Percentiles rank a stretch among this genome's conserved stretches.
phyloP scores from a whole-genome alignment of 75 land plant genomes.

The Cunninghamia lanceolata region DNA sequence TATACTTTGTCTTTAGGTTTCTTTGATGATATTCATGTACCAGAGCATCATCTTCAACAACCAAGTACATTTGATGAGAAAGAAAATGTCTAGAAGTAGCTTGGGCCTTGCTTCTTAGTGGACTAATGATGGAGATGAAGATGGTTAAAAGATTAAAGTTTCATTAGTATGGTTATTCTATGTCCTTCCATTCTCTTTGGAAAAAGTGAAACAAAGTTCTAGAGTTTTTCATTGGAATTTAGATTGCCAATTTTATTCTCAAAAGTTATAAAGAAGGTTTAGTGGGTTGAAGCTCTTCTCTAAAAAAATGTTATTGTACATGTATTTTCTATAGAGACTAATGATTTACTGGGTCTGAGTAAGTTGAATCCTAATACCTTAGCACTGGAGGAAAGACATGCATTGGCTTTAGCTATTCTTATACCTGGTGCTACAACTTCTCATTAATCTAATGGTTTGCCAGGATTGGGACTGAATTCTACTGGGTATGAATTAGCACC shows the following conservation, averaged over 20 bases:
- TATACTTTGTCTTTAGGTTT: conserved; percentile 74
- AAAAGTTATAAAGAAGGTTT: conserved; percentile 2
- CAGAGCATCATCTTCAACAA: conserved; percentile 48
- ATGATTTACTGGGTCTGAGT: conserved; percentile 58
- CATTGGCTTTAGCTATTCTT: conserved; percentile 85
- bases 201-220: not conserved
- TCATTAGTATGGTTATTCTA: not conserved
- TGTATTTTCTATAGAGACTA: conserved; percentile 19
- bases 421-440: no score
- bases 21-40: conserved; percentile 73
- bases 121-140: not conserved
- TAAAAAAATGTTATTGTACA: conserved; percentile 21
- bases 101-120: conserved; percentile 6
- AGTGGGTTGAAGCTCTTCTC: conserved; percentile 22
- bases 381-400: conserved; percentile 82
- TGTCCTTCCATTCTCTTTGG: not conserved
- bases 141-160: not conserved
- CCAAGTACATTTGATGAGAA: conserved; percentile 65
- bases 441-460: conserved; percentile 10
- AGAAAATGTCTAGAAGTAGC: not conserved
- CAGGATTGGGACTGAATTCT: conserved; percentile 31
- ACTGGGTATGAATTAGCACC: no score
- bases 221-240: not conserved
- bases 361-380: conserved; percentile 44
- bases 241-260: not conserved